Evolutionary conservation across 306 rosid genomes (phyloP).

Genomic region (Medicago lupulina): DNA sequence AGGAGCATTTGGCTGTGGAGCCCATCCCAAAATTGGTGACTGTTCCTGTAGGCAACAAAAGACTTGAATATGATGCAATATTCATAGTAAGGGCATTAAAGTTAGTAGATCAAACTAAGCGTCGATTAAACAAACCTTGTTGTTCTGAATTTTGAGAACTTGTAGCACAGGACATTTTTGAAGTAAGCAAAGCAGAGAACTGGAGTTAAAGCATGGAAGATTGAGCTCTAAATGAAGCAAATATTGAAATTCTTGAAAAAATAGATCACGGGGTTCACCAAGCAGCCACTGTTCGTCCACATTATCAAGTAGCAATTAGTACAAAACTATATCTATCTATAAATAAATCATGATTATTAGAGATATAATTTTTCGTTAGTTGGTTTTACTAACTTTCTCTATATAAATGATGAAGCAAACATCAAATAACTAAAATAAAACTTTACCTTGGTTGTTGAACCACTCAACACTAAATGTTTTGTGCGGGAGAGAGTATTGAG

Average conservation of each 20-base stretch:
- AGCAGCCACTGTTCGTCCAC: not conserved
- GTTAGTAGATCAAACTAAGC: too few species aligned
- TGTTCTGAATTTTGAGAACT: not conserved
- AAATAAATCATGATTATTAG: not conserved
- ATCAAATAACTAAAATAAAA: too few species aligned
- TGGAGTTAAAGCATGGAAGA: conserved; percentile 5
- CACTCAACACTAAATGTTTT: not conserved
- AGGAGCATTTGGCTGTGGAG: conserved; percentile 2
- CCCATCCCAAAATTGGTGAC: not conserved
- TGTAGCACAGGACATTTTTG: conserved; percentile 9
- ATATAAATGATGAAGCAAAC: not conserved
- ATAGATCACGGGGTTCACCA: not conserved
- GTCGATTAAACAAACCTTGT: not conserved
- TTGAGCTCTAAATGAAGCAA: conserved; percentile 8
- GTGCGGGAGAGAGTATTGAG: not conserved
- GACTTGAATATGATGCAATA: not conserved
- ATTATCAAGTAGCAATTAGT: not conserved
- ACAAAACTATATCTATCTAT: not conserved
- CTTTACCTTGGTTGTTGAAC: not conserved
- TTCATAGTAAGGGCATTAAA: not conserved
- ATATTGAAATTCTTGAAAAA: not conserved
- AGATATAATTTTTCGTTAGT: too few species aligned
- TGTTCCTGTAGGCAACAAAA: not conserved
- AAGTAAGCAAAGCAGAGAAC: conserved; percentile 4
- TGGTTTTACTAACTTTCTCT: not conserved